Evolutionary conservation across 176 grass and related monocot species (phyloP).

Genomic region (Musa schizocarpa): DNA sequence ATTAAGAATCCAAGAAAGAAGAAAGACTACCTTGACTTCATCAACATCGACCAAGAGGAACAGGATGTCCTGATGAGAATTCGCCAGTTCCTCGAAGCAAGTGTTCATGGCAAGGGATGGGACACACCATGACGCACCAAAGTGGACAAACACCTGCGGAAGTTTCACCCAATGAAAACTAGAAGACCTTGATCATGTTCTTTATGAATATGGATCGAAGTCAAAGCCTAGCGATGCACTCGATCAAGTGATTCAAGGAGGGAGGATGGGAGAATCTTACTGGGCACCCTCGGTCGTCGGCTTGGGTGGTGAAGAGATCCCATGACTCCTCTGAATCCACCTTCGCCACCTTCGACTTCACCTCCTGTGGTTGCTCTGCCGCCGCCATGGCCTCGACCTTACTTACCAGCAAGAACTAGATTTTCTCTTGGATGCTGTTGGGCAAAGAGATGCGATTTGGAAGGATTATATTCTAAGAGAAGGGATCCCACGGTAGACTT

Average conservation of each 20-base stretch:
- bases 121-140: conserved; percentile 88
- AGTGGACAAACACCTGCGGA: conserved; percentile 66
- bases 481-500: too few relatives aligned
- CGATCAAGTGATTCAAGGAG: too few relatives aligned
- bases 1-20: too few relatives aligned
- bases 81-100: conserved; percentile 79
- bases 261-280: conserved; percentile 25
- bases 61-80: conserved; percentile 40
- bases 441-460: too few relatives aligned
- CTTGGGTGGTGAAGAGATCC: conserved; percentile 56
- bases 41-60: conserved; percentile 91
- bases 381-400: too few relatives aligned
- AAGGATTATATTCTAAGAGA: too few relatives aligned
- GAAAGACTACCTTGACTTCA: conserved; percentile 47
- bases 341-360: conserved; percentile 36
- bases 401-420: too few relatives aligned
- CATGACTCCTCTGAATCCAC: conserved; percentile 66
- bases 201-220: too few relatives aligned
- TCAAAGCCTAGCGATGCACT: too few relatives aligned
- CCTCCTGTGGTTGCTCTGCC: not conserved
- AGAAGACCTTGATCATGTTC: not conserved
- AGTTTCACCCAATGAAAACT: too few relatives aligned
- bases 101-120: conserved; percentile 93
- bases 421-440: too few relatives aligned
- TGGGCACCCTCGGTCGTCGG: conserved; percentile 39